Conservation (phyloP, 345 rosid species). For the Balakata baccata region DNA sequence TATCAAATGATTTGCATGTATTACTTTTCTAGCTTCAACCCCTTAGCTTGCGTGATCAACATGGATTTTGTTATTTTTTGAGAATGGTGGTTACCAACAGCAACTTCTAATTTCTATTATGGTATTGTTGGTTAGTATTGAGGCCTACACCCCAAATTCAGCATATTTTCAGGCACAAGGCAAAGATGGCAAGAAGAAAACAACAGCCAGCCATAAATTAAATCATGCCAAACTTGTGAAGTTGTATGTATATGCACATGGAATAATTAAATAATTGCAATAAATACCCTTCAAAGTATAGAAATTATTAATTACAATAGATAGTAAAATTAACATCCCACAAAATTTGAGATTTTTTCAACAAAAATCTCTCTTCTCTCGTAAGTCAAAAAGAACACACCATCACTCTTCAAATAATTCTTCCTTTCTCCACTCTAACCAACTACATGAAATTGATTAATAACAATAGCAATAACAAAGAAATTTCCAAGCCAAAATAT, state of each 20-base stretch:
- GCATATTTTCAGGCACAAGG: conserved; percentile 7
- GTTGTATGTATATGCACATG: too few species aligned
- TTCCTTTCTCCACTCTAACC: not conserved
- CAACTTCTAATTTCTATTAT: not conserved
- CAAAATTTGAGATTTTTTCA: conserved; percentile 14
- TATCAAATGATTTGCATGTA: not conserved
- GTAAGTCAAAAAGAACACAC: not conserved
- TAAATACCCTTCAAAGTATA: conserved; percentile 2
- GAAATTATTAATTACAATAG: conserved; percentile 8
- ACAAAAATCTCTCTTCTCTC: conserved; percentile 11
- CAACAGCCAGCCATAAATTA: not conserved
- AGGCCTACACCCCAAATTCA: conserved; percentile 5
- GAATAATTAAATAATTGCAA: not conserved
- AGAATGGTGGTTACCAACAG: conserved; percentile 1
- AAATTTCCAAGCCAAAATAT: conserved; percentile 5
- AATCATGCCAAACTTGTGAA: conserved; percentile 1
- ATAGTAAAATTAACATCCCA: conserved; percentile 1
- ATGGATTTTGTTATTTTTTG: not conserved
- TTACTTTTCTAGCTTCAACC: not conserved
- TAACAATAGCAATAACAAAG: not conserved
- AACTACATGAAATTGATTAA: not conserved
- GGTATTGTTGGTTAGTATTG: not conserved
- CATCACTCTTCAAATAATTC: conserved; percentile 15
- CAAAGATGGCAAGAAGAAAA: not conserved
- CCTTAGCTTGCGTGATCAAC: not conserved